phyloP scores from a whole-genome alignment of 208 protist genomes.

The Leishmania guyanensis region DNA sequence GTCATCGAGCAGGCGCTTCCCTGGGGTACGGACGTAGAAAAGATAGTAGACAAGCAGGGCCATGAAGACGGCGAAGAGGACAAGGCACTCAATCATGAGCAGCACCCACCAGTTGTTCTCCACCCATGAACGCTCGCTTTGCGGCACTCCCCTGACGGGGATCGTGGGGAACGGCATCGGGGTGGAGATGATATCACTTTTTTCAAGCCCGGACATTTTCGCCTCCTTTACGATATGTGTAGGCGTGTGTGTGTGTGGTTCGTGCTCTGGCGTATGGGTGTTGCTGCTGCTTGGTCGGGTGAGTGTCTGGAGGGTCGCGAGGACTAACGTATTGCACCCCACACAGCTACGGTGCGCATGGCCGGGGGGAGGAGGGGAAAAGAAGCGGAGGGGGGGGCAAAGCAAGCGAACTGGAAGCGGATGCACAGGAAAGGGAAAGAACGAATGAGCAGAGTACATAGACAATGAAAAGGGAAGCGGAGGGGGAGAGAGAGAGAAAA shows the following conservation, averaged over 20 bases:
- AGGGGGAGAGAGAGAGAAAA: neutral
- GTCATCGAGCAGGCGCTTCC: conserved; percentile 26
- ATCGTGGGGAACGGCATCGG: conserved; percentile 54
- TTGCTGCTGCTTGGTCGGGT: neutral
- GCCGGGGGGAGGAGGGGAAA: neutral
- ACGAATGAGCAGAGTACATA: neutral
- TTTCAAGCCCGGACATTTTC: conserved; percentile 1
- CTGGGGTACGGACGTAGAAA: conserved; percentile 28
- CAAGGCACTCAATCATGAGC: conserved; percentile 29
- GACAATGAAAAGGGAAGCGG: neutral
- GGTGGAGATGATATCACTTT: conserved; percentile 36
- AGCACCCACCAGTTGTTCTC: conserved; percentile 43
- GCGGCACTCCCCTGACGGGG: conserved; percentile 19
- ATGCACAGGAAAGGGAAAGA: neutral
- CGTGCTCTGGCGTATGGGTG: neutral
- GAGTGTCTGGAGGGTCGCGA: neutral
- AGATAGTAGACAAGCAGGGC: conserved; percentile 39
- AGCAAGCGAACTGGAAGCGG: neutral
- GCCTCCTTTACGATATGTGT: neutral
- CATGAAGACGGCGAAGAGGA: conserved; percentile 42
- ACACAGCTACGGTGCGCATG: neutral
- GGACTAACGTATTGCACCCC: neutral
- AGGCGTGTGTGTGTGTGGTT: neutral
- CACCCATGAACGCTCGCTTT: conserved; percentile 18
- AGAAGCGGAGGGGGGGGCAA: neutral